Percentiles rank a stretch among this genome's conserved stretches.
phyloP scores from a whole-genome alignment of 306 rosid species.

The Quercus aquifolioides region DNA sequence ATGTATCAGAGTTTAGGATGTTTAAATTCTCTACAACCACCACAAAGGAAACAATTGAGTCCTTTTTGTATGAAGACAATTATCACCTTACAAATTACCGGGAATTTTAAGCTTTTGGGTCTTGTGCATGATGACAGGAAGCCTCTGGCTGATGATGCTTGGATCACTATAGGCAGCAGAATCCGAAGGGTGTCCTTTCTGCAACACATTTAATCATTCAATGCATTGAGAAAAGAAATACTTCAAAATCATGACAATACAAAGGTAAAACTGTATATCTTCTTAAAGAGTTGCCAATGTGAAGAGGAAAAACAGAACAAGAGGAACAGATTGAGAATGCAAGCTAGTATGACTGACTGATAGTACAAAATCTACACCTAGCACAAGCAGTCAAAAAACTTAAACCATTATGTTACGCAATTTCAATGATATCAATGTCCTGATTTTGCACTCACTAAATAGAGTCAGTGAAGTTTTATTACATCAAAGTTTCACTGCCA shows the following conservation, averaged over 20 bases:
- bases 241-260: not conserved
- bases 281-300: not conserved
- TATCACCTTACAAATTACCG: conserved; percentile 51
- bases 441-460: no score
- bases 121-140: conserved; percentile 60
- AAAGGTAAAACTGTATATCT: not conserved
- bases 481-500: not conserved
- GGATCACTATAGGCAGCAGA: conserved; percentile 83
- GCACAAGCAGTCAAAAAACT: not conserved
- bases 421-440: not conserved
- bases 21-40: conserved; percentile 25
- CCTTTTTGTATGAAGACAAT: conserved; percentile 26
- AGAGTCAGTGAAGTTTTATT: not conserved
- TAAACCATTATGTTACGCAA: not conserved
- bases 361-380: not conserved
- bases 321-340: not conserved
- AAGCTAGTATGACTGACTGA: not conserved
- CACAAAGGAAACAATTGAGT: conserved; percentile 10
- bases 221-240: conserved; percentile 13
- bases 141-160: conserved; percentile 64
- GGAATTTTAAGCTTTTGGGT: conserved; percentile 68
- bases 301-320: not conserved
- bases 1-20: not conserved
- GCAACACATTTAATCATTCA: conserved; percentile 35
- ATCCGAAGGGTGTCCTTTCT: conserved; percentile 82